phyloP scores from a whole-genome alignment of 2,329 filamentous ascomycete species.

The Albifimbria verrucaria region DNA sequence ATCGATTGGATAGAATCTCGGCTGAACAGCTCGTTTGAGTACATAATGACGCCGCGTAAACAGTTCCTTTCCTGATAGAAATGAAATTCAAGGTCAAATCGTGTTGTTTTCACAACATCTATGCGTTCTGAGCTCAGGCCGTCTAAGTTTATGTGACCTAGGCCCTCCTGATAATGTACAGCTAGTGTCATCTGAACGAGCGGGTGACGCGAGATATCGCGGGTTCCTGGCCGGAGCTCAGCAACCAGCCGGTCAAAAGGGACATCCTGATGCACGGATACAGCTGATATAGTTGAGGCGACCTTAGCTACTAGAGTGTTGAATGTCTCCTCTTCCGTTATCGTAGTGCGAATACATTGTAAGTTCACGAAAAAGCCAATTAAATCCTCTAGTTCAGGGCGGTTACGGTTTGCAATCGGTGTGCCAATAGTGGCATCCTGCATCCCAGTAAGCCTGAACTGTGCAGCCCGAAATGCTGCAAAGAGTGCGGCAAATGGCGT shows the following conservation, averaged over 20 bases:
- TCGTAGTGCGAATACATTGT: conserved; percentile 18
- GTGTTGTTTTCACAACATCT: background rate
- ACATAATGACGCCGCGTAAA: conserved; percentile 9
- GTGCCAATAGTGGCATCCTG: conserved; percentile 19
- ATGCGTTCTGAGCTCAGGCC: conserved; percentile 6
- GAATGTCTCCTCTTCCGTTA: conserved; percentile 13
- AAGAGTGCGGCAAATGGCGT: conserved; percentile 16
- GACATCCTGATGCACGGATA: conserved; percentile 17
- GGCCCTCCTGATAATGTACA: conserved; percentile 16
- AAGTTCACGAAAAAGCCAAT: conserved; percentile 23
- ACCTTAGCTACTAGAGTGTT: conserved; percentile 11
- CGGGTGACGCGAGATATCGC: conserved; percentile 14
- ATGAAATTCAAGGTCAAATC: conserved; percentile 21
- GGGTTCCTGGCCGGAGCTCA: background rate
- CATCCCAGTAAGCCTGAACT: conserved; percentile 21
- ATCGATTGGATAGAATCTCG: conserved; percentile 11
- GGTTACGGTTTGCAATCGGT: conserved; percentile 14
- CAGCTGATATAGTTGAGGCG: conserved; percentile 2
- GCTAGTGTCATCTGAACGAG: conserved; percentile 14
- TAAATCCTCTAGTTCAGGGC: conserved; percentile 12
- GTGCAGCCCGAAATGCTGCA: conserved; percentile 18
- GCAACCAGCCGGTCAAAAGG: conserved; percentile 15
- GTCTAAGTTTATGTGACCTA: conserved; percentile 12
- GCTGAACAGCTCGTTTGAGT: conserved; percentile 14
- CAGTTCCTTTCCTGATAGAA: conserved; percentile 10